Base-by-base conservation (phyloP, 805 yeast species). In the Kurtzmaniella cleridarum region DNA sequence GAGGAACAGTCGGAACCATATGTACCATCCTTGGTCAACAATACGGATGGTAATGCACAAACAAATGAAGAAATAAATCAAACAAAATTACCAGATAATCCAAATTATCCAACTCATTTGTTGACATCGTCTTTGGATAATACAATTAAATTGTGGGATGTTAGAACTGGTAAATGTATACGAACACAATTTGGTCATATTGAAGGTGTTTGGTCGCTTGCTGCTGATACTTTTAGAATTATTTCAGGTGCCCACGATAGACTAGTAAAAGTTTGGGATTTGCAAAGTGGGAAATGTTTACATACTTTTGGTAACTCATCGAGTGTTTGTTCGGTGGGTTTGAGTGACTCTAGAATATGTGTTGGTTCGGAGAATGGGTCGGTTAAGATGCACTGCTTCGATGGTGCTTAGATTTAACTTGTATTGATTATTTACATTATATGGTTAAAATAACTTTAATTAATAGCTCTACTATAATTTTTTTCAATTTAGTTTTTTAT, bases 201-300 rank as follows among this genome's bases (percentile, higher is more conserved):
- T 39, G 98, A 93, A 62, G 98, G 98, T 16, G 96, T 93, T 14
- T 91, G 98, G 97, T 88, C 91, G 32, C 84, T 93, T 40, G 88
- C 93, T 13, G 95, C 97, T 1, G 98, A 93, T 65, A 89, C 90
- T 30, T 93, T 93, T 71, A 75, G 98, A 48, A 85, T 93, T 33
- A 85, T 91, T 9, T 81, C 93, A 51, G 98, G 98, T 1, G 90
- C 96, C 1, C 97, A 93, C 55, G 98, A 93, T 66, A 76, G 88
- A 45, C 69, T 79, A 27, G 86, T 86, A 44, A 91, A 84, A 59
- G 85, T 93, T 5, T 93, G 98, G 98, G 98, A 93, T 57, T 69
- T 93, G 44, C 97, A 93, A 60, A 80, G 82, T 48, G 98, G 98
- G 15, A 82, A 83, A 55, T 89, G 98, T 59, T 78, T 90, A 76